Conservation (phyloP, 345 rosid genomes). For the Arabidopsis arenosa region DNA sequence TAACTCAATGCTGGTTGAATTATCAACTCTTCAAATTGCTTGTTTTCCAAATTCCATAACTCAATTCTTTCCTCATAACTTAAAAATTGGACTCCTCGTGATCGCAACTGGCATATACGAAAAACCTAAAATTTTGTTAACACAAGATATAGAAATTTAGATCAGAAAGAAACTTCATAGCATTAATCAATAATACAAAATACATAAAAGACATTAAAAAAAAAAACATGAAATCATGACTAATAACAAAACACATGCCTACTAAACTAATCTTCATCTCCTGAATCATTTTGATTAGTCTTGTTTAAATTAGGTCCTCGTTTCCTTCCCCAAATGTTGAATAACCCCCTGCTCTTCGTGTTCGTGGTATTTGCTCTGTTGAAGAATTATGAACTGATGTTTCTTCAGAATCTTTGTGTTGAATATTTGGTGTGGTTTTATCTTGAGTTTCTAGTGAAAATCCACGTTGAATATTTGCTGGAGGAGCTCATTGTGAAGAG, state of each 20-base stretch:
- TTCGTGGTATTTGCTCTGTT: neutral
- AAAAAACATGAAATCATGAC: no score
- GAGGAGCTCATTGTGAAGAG: no score
- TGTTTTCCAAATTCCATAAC: neutral
- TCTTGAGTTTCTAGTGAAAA: neutral
- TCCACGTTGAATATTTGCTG: neutral
- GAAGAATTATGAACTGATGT: no score
- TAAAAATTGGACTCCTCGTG: neutral
- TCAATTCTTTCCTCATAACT: neutral
- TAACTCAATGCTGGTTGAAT: neutral
- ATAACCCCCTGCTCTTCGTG: neutral
- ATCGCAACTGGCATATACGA: neutral
- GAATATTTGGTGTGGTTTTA: neutral
- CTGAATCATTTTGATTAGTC: neutral
- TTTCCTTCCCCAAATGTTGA: neutral
- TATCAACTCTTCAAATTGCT: neutral
- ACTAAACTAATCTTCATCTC: neutral
- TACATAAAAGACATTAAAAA: neutral
- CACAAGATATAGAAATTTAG: no score
- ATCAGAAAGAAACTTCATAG: no score
- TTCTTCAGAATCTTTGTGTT: no score
- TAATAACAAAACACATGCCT: no score
- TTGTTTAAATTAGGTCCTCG: neutral
- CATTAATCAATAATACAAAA: no score
- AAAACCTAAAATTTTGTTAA: neutral